Evolutionary conservation across 2,329 filamentous ascomycete species (phyloP), one percentile per base, ranked within the genome.

Genomic region (Xylariaceae sp.): DNA sequence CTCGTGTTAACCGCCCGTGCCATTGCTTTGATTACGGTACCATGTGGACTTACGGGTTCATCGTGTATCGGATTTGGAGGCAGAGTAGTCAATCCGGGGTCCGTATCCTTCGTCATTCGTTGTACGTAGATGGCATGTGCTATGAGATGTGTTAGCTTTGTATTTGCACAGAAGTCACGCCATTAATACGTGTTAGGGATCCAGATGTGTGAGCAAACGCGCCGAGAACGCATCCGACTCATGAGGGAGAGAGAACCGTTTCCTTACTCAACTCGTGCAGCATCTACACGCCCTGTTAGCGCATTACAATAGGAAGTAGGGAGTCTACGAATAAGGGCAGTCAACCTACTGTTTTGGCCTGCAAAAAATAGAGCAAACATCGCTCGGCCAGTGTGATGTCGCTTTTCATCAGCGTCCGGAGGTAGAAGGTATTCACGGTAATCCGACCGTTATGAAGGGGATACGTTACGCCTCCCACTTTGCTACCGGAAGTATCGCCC

Each of bases 241-340:
- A 35, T 13, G 1, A 6, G 1, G 23, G 18, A 4, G 39, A 9
- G n/a, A 51, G 13, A 30, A 15, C 9, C 8, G 9, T 37, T 4
- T 39, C 15, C 60, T 13, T 58, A 64, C 62, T 1, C 1, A 64
- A 15, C 58, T 64, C 62, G 53, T 64, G 62, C 6, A 64, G 10
- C 11, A 62, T 53, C 62, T 64, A n/a, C n/a, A 6, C 11, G 34
- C 1, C 2, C 11, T 7, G 11, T 59, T 47, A 56, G 54, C 51
- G 7, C 15, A 8, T 17, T 13, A 15, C n/a, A 44, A 30, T 4
- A 30, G 4, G 23, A 30, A 5, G 23, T 30, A 30, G 13, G 6
- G 39, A n/a, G n/a, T 41, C 18, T 13, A 8, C 7, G 41, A 18
- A 1, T 7, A 15, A 17, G 11, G 13, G 9, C 45, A 10, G 51